A percentile compares a stretch with the other conserved stretches of the same genome.
phyloP scores from a whole-genome alignment of 2,329 filamentous ascomycete genomes.

The Cryphonectria japonica region DNA sequence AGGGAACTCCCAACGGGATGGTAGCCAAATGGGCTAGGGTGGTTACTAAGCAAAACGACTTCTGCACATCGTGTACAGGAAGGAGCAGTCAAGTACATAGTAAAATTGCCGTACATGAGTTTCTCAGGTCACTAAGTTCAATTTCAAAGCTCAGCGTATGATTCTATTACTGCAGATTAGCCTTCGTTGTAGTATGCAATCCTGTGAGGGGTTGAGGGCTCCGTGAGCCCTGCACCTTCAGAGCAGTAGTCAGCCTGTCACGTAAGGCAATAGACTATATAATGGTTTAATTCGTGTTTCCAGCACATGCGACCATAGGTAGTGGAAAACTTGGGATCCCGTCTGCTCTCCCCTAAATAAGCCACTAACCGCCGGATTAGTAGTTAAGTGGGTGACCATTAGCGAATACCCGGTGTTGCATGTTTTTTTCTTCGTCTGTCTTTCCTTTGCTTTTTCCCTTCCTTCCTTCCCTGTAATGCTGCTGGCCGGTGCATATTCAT shows the following conservation, averaged over 20 bases:
- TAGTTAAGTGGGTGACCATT: too few relatives aligned
- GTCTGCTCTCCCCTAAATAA: too few relatives aligned
- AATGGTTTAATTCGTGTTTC: not conserved
- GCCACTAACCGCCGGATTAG: too few relatives aligned
- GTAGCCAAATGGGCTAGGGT: conserved; percentile 14
- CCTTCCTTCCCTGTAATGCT: not conserved
- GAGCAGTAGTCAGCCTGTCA: not conserved
- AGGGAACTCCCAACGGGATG: conserved; percentile 13
- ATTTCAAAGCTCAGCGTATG: too few relatives aligned
- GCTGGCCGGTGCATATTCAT: too few relatives aligned
- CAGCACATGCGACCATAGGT: not conserved
- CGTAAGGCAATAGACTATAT: not conserved
- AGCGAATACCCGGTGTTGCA: too few relatives aligned
- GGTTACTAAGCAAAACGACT: not conserved
- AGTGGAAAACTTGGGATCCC: not conserved
- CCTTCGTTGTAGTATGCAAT: not conserved
- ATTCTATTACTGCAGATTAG: too few relatives aligned
- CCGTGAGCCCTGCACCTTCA: not conserved
- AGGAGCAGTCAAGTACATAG: too few relatives aligned
- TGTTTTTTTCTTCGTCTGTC: not conserved
- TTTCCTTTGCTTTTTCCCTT: not conserved
- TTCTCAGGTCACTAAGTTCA: too few relatives aligned
- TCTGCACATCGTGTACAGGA: not conserved
- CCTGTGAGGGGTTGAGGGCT: not conserved
- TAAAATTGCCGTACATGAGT: too few relatives aligned